These are phyloP conservation scores for Micromonas commoda DNA, from an alignment of 139 green algal species.

Conservation along the genomic window DNA sequence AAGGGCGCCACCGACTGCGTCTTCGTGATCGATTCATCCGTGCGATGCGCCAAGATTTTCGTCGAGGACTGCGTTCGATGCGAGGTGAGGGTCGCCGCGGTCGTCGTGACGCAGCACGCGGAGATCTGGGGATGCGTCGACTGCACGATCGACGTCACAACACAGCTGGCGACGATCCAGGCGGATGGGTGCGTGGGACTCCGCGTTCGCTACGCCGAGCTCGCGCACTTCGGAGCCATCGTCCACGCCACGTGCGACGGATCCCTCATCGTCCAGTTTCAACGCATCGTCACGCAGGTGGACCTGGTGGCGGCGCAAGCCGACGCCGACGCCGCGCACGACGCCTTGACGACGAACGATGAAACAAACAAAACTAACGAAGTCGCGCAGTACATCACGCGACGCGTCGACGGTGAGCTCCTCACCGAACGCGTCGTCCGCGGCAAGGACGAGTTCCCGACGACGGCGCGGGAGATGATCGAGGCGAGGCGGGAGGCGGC, in stretches of 20 bases:
- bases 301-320: neutral
- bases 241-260: neutral
- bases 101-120: neutral
- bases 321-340: neutral
- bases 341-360: neutral
- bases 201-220: neutral
- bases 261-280: neutral
- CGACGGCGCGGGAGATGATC: constrained; percentile 13
- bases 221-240: neutral
- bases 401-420: constrained; percentile 7
- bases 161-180: constrained; percentile 1
- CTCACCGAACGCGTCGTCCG: constrained; percentile 25
- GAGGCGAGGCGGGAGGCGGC: neutral
- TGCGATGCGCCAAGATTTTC: constrained; percentile 3
- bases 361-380: neutral
- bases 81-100: neutral
- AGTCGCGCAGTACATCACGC: constrained; percentile 11
- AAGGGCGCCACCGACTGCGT: neutral
- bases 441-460: constrained; percentile 24
- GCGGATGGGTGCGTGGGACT: neutral
- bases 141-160: neutral
- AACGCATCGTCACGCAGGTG: neutral
- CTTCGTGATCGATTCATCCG: neutral
- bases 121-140: constrained; percentile 7
- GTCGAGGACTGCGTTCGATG: neutral